phyloP scores from a whole-genome alignment of 2,329 filamentous ascomycete genomes.

The Fusarium tupiense region DNA sequence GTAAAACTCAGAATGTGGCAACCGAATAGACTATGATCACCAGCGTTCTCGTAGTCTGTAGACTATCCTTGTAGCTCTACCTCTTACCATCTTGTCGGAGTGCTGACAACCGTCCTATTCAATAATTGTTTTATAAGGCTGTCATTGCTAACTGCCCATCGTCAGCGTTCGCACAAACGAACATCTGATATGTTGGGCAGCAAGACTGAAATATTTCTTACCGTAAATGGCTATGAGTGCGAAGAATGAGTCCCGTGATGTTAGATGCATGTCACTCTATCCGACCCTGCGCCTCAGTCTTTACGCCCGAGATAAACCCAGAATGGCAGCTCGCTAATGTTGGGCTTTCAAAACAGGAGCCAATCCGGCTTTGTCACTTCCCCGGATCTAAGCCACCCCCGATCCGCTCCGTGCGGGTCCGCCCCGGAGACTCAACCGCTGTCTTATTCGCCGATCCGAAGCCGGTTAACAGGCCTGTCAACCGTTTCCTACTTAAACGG shows the following conservation, averaged over 20 bases:
- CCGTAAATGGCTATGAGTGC: slow-evolving; percentile 5
- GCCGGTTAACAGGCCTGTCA: neutral
- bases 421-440: slow-evolving; percentile 5
- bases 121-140: neutral
- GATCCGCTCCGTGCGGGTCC: slow-evolving; percentile 28
- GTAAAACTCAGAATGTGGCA: neutral
- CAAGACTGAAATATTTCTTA: neutral
- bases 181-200: slow-evolving; percentile 4
- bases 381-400: slow-evolving; percentile 41
- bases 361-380: neutral
- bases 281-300: slow-evolving; percentile 26
- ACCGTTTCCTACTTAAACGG: slow-evolving; percentile 10
- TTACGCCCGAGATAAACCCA: slow-evolving; percentile 31
- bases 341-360: neutral
- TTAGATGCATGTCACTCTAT: slow-evolving; percentile 1
- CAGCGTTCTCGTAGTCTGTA: neutral
- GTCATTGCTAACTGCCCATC: neutral
- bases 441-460: slow-evolving; percentile 32
- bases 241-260: slow-evolving; percentile 26
- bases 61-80: neutral
- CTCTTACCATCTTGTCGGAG: neutral
- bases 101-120: neutral
- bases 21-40: neutral
- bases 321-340: slow-evolving; percentile 23
- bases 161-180: neutral